phyloP scores from a whole-genome alignment of 2,329 filamentous ascomycete genomes.

The Pseudocercospora eumusae region DNA sequence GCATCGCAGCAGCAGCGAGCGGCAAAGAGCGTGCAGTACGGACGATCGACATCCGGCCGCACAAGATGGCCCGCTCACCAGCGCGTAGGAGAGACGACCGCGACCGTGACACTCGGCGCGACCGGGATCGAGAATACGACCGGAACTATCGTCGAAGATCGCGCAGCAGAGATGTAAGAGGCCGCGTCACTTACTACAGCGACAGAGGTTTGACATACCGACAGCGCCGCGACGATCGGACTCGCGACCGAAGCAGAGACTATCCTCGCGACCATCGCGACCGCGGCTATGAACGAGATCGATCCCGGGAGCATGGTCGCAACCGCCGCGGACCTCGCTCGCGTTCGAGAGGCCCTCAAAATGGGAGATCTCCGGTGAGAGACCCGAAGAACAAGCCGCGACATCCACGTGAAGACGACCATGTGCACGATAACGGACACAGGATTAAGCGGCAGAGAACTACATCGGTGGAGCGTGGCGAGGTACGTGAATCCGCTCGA shows the following conservation, averaged over 20 bases:
- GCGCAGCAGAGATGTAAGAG: conserved; percentile 17
- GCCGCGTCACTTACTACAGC: neutral
- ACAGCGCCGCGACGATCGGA: conserved; percentile 18
- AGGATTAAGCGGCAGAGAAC: conserved; percentile 53
- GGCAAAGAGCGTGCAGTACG: conserved; percentile 20
- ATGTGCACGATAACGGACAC: conserved; percentile 44
- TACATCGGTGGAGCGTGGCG: conserved; percentile 16
- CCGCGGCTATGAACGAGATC: conserved; percentile 12
- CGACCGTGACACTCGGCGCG: conserved; percentile 24
- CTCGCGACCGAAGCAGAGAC: neutral
- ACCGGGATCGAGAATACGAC: conserved; percentile 30
- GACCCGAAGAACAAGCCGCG: conserved; percentile 51
- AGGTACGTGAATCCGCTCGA: conserved; percentile 19
- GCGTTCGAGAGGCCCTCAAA: conserved; percentile 2
- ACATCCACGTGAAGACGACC: conserved; percentile 55
- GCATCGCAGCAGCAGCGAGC: neutral
- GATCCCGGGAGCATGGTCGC: conserved; percentile 25
- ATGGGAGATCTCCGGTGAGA: conserved; percentile 28
- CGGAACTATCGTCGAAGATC: conserved; percentile 11
- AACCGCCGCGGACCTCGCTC: conserved; percentile 25
- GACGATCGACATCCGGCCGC: conserved; percentile 20
- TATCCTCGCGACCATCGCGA: neutral
- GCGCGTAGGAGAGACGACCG: conserved; percentile 30
- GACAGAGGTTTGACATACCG: conserved; percentile 11
- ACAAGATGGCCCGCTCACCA: conserved; percentile 33